Evolutionary conservation across 2,329 filamentous ascomycete genomes (phyloP).

Genomic region (Claviceps digitariae): DNA sequence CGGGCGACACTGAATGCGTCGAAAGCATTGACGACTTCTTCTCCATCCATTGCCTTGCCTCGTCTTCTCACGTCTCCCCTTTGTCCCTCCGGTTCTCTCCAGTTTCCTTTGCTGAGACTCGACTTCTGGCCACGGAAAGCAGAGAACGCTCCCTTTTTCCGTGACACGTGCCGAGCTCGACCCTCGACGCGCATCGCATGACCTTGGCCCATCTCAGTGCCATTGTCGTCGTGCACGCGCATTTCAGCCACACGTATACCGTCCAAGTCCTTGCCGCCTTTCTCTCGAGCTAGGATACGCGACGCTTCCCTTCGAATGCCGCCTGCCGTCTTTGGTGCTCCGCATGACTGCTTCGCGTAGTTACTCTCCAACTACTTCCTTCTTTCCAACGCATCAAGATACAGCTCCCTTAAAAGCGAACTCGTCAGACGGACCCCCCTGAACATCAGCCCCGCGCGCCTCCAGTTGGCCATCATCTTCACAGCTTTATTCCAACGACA

Average conservation of each 20-base stretch:
- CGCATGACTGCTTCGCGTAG: neutral
- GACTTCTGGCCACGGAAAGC: neutral
- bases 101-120: neutral
- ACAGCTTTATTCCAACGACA: constrained; percentile 6
- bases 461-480: neutral
- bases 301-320: neutral
- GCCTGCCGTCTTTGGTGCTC: neutral
- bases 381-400: neutral
- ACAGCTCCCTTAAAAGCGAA: neutral
- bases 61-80: neutral
- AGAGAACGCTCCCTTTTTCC: neutral
- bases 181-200: neutral
- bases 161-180: constrained; percentile 1
- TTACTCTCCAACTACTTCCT: neutral
- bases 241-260: neutral
- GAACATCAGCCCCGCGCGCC: constrained; percentile 5
- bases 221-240: too few species aligned
- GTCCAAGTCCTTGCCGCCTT: neutral
- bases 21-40: too few species aligned
- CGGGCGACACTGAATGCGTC: neutral
- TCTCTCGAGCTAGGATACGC: neutral
- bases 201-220: too few species aligned
- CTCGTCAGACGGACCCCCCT: neutral
- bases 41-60: neutral
- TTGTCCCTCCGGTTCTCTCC: neutral